Percentiles rank a stretch among this genome's conserved stretches.
These are phyloP conservation scores for Lasiosphaeriaceae sp. DNA, from an alignment of 495 filamentous ascomycete genomes.

Conservation along the genomic window DNA sequence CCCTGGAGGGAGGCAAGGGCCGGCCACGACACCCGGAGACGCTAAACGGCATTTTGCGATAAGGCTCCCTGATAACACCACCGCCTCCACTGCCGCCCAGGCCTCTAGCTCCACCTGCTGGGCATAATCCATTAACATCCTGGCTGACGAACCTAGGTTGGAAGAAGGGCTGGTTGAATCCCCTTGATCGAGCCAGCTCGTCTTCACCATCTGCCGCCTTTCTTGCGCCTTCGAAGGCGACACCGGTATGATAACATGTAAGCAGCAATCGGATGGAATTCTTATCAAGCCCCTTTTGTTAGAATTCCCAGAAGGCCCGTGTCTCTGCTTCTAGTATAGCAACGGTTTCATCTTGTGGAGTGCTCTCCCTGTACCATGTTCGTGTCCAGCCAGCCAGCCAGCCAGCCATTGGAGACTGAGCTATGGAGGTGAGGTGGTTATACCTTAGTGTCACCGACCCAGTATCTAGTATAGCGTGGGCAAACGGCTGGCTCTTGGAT, in stretches of 20 bases:
- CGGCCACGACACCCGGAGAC: conserved; percentile 14
- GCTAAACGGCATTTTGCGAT: conserved; percentile 25
- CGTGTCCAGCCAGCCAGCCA: neutral
- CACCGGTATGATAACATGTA: neutral
- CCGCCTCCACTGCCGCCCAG: neutral
- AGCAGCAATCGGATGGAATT: too few species aligned
- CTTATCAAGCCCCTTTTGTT: too few species aligned
- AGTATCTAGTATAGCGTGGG: neutral
- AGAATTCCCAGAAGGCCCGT: too few species aligned
- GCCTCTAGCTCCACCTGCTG: neutral
- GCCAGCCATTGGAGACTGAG: too few species aligned
- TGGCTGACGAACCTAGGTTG: too few species aligned
- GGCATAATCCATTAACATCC: neutral
- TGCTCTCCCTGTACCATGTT: neutral
- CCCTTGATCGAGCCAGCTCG: conserved; percentile 1
- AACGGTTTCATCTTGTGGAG: neutral
- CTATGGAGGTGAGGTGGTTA: too few species aligned
- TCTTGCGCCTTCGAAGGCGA: conserved; percentile 16
- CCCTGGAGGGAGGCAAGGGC: neutral
- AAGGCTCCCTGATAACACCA: conserved; percentile 29
- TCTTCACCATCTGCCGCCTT: conserved; percentile 12
- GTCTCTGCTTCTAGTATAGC: neutral
- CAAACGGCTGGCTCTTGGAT: too few species aligned
- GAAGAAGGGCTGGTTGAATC: too few species aligned
- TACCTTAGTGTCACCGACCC: neutral